Base-by-base conservation (phyloP, 345 rosid genomes). In the Nephelium lappaceum region DNA sequence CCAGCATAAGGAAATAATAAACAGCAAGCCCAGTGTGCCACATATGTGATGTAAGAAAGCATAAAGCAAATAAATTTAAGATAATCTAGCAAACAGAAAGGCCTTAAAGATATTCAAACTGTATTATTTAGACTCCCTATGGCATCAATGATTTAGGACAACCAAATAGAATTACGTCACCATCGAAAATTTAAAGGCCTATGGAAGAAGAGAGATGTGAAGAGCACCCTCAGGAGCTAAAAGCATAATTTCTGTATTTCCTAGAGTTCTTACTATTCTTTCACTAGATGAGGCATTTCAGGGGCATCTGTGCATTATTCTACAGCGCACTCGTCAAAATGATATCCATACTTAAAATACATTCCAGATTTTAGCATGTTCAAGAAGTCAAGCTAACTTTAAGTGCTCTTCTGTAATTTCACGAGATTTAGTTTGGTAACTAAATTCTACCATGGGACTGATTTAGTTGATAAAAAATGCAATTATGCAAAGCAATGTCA, bases 1-100 rank as follows among this genome's bases (percentile, higher is more conserved):
- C 63, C 63, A 19, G 39, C 21, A 65, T 49, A 75, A 19, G 45
- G 62, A 31, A 45, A 75, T 61, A 65, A 75, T 31, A 47, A 63
- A 68, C 27, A 41, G 45, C 21, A 63, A 74, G 42, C 71, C 12
- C 31, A 73, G n/a, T 43, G 19, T 11, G 12, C 11, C 58, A 11
- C 58, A 11, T 4, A 43, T 12, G 11, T 9, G n/a, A 62, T 31
- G 47, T 3, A 64, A n/a, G 12, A 47, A 47, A 65, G 24, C 38
- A 18, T 6, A 23, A 23, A 18, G 19, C 6, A 27, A 63, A 45
- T 42, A 18, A 11, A 11, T 63, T 45, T 63, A 16, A 5, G 11
- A 25, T 15, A 43, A 60, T 41, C 18, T 7, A 10, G 62, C 21
- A 57, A 11, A 73, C 3, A 23, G 2, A 23, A 8, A 4, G 18